Conservation (phyloP, 495 filamentous ascomycete genomes). For the Penicillium tannophilum region DNA sequence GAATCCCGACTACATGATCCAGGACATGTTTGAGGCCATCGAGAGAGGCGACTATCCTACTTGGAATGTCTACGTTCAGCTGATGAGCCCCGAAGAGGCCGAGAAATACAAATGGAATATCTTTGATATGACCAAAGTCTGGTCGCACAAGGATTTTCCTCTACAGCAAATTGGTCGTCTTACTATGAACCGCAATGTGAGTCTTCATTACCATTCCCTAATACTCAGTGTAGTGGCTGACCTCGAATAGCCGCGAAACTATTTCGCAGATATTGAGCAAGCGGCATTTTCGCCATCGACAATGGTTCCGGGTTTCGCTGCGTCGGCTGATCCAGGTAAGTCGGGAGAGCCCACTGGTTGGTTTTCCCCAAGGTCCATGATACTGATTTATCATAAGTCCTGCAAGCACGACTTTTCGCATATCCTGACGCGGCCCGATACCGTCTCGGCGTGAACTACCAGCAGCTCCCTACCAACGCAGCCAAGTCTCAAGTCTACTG, state of each 20-base stretch:
- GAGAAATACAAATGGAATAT: slow-evolving; percentile 39
- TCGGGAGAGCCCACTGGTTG: not conserved
- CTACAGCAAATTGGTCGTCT: slow-evolving; percentile 38
- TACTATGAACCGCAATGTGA: slow-evolving; percentile 37
- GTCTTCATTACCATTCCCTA: not conserved
- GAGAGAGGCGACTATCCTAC: slow-evolving; percentile 38
- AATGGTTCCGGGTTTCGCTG: slow-evolving; percentile 48
- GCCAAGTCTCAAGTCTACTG: slow-evolving; percentile 55
- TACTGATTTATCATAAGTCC: slow-evolving; percentile 33
- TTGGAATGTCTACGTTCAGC: slow-evolving; percentile 51
- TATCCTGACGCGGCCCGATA: slow-evolving; percentile 70
- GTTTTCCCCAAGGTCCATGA: not conserved
- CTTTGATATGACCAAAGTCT: slow-evolving; percentile 47
- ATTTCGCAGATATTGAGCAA: slow-evolving; percentile 53
- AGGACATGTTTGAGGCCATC: slow-evolving; percentile 40
- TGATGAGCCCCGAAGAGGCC: slow-evolving; percentile 45
- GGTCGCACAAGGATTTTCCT: slow-evolving; percentile 41
- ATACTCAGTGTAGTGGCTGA: not conserved
- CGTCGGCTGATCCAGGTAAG: slow-evolving; percentile 47
- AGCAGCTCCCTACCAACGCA: slow-evolving; percentile 50
- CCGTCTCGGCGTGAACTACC: slow-evolving; percentile 68
- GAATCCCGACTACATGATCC: slow-evolving; percentile 40
- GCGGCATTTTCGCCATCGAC: slow-evolving; percentile 53
- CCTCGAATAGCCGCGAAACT: slow-evolving; percentile 28
- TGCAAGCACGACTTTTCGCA: slow-evolving; percentile 70